Evolutionary conservation across 352 stramenopile genomes (phyloP), one percentile per base, ranked within the genome.

Genomic region (Pythium dissotocum): DNA sequence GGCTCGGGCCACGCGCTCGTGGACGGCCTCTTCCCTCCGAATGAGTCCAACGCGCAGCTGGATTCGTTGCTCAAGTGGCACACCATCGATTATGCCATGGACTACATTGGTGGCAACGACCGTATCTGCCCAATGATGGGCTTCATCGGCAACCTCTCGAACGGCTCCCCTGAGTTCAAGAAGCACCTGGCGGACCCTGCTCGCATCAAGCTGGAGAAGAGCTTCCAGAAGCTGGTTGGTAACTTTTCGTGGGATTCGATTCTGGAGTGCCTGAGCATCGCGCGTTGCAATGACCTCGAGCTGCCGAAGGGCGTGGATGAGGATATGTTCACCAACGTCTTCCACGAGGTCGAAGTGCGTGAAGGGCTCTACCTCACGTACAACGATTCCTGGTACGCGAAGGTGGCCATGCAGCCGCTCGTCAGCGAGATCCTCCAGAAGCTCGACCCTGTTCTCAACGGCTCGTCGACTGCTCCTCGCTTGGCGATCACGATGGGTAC

Each of bases 371-470:
- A 83, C 66, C 69, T 92, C 4, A 84, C 78, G 18, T 89, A 86
- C 69, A 93, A 94, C 75, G 65, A 94, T 56, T 93, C 83, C 58
- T 90, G 83, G 83, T 93, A 85, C 67, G 71, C 88, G 40, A 94
- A 96, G 71, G 52, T 91, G 33, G 85, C 85, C 49, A 96, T 96
- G 88, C 86, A 94, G 67, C 88, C 83, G n/a, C 82, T 94, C 32
- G 75, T 84, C 55, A 67, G 74, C 26, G 88, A 96, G 63, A 83
- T 96, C 58, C 65, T 91, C n/a, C 76, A 62, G 28, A 78, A 78
- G 14, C 55, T 95, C 24, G 78, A 95, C 36, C 66, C 65, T 6
- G 74, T 73, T 33, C 49, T 94, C 24, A 77, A 85, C 16, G 79
- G 71, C 1, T 30, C 73, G 6, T 30, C 73, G 6, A 61, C 77